Base-by-base conservation (phyloP, 192 early-diverging fungal species). In the Diversispora eburnea region DNA sequence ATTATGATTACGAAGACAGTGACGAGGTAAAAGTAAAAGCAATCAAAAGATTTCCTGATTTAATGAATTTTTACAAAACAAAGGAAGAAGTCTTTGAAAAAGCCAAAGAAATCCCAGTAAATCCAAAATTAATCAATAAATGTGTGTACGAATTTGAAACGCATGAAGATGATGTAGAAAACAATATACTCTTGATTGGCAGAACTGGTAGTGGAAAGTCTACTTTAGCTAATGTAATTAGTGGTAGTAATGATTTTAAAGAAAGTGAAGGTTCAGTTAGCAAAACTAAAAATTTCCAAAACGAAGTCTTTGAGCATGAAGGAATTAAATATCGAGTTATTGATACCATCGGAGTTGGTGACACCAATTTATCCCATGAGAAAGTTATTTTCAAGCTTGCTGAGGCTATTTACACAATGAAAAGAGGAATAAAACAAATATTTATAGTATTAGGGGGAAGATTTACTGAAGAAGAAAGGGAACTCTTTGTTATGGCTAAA, bases 21-120 rank as follows among this genome's bases (percentile, higher is more conserved):
- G 63, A 65, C 8, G 12, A 47, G 10, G 47, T 65, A 6, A 47
- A 65, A 49, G 47, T 65, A 48, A 47, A 8, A 7, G 5, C 63
- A 9, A 45, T 65, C 8, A 65, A 49, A 33, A 65, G 63, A 47
- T 65, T 65, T 47, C 63, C 63, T 65, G 63, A 65, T 17, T 60
- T 60, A 17, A 33, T 60, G 5, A 3, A 1, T 4, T 60, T 60
- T 39, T 60, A 60, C 39, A 5, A 39, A 60, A 39, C 58, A 60
- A 60, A 60, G 6, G 25, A 60, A 59, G 22, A 59, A 59, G 58
- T 33, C 17, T 8, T 39, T 1, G 7, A 39, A 0, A 39, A 39
- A 60, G 58, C 17, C 13, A 25, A 60, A 60, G 3, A 8, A 6
- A 60, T 60, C 39, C 22, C 5, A 33, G 25, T 3, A 8, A 60